These are phyloP conservation scores for Brassica hybrid DNA, from an alignment of 441 rosid genomes.

Conservation along the genomic window DNA sequence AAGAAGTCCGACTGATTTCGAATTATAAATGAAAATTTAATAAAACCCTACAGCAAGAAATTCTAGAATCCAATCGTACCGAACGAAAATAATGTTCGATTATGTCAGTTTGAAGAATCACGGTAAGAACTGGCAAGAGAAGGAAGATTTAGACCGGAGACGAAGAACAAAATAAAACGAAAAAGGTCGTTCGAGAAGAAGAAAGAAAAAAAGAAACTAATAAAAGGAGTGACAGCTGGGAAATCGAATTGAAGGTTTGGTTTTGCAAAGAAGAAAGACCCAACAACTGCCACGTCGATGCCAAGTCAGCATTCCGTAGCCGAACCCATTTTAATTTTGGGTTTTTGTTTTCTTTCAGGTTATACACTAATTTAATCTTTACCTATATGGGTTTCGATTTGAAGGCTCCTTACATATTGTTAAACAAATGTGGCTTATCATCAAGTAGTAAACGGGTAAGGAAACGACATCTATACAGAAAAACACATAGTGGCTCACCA, in stretches of 20 bases:
- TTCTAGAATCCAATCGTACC: neutral
- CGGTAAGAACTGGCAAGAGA: neutral
- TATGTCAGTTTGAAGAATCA: slow-evolving; percentile 19
- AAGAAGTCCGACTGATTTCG: neutral
- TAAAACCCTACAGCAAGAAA: slow-evolving; percentile 24
- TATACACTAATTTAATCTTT: no score
- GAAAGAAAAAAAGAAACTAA: neutral
- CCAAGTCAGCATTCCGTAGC: slow-evolving; percentile 23
- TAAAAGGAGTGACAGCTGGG: slow-evolving; percentile 32
- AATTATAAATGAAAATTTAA: neutral
- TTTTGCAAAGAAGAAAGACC: slow-evolving; percentile 14
- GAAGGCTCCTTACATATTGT: no score
- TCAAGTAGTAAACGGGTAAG: no score
- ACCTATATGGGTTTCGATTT: no score
- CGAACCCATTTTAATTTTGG: neutral
- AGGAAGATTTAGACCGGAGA: slow-evolving; percentile 16
- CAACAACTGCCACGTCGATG: slow-evolving; percentile 35
- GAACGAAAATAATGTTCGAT: neutral
- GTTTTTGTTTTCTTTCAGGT: neutral
- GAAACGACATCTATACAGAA: no score
- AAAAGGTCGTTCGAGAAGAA: slow-evolving; percentile 27
- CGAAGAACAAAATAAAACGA: neutral
- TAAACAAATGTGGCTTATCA: no score
- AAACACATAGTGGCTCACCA: no score
- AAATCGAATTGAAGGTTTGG: slow-evolving; percentile 36